Conservation (phyloP, 139 green algal species). For the Haematococcus lacustris region DNA sequence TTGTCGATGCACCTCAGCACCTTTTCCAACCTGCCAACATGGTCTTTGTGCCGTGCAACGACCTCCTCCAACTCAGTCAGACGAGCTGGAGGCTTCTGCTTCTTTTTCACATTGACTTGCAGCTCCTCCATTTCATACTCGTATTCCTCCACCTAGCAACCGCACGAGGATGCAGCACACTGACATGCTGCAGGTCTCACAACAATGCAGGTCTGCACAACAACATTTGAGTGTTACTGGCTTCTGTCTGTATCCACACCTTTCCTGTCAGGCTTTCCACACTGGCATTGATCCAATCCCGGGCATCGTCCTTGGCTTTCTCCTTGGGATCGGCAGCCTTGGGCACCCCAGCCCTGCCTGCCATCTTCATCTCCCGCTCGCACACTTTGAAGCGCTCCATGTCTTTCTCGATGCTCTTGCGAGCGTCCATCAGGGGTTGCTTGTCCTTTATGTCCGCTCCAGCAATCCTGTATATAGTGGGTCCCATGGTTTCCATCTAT, state of each 20-base stretch:
- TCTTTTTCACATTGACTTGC: conserved; percentile 51
- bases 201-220: conserved; percentile 2
- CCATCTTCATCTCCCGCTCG: conserved; percentile 94
- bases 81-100: conserved; percentile 57
- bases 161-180: background rate
- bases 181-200: no score
- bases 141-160: conserved; percentile 77
- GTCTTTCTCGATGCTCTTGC: conserved; percentile 88
- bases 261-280: conserved; percentile 71
- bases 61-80: conserved; percentile 52
- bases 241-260: conserved; percentile 28
- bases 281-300: conserved; percentile 87
- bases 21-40: conserved; percentile 38
- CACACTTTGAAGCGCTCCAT: conserved; percentile 98
- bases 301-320: conserved; percentile 65
- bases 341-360: background rate
- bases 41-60: conserved; percentile 19
- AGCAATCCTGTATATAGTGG: conserved; percentile 51
- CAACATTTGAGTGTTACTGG: no score
- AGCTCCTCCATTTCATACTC: conserved; percentile 90
- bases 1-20: conserved; percentile 95
- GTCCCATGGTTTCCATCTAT: background rate
- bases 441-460: conserved; percentile 97
- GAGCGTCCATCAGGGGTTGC: conserved; percentile 63
- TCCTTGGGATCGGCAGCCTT: conserved; percentile 74